A percentile compares a stretch with the other conserved stretches of the same genome.
phyloP scores from a whole-genome alignment of 2,329 filamentous ascomycete species.

The Sarocladium oryzae region DNA sequence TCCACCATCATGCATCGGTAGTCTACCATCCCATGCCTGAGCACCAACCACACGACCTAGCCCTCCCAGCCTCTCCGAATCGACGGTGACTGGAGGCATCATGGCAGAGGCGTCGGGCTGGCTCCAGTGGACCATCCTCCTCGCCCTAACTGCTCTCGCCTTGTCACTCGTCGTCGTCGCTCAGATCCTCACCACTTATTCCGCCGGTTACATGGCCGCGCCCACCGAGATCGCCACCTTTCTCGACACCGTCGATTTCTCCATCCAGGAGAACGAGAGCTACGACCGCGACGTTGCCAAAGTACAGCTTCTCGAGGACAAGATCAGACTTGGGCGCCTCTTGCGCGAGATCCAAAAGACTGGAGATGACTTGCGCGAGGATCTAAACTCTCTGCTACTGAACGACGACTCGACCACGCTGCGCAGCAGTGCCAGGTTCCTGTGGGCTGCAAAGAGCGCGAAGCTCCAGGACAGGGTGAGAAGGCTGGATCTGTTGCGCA shows the following conservation, averaged over 20 bases:
- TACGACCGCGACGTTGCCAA: constrained; percentile 55
- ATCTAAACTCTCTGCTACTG: constrained; percentile 46
- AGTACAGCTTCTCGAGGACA: constrained; percentile 54
- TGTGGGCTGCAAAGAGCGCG: constrained; percentile 51
- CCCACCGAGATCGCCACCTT: constrained; percentile 52
- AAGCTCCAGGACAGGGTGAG: constrained; percentile 51
- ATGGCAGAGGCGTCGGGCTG: constrained; percentile 30
- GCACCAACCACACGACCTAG: not conserved
- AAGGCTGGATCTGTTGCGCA: constrained; percentile 54
- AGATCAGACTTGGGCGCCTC: constrained; percentile 50
- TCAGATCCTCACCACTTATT: constrained; percentile 46
- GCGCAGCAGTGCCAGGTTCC: constrained; percentile 41
- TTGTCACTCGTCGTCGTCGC: constrained; percentile 48
- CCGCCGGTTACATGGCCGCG: constrained; percentile 49
- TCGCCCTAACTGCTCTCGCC: constrained; percentile 51
- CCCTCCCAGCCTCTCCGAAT: not conserved
- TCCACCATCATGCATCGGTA: constrained; percentile 5
- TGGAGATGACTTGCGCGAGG: constrained; percentile 55
- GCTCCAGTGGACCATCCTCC: constrained; percentile 51
- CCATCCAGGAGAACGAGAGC: constrained; percentile 56
- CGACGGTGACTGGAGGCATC: constrained; percentile 2
- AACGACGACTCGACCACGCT: constrained; percentile 37
- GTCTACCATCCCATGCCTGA: constrained; percentile 1
- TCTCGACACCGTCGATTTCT: constrained; percentile 55
- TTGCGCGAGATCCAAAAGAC: constrained; percentile 56